Evolutionary conservation across 768 basidiomycete species (phyloP).

Genomic region (Phallus indusiatus): DNA sequence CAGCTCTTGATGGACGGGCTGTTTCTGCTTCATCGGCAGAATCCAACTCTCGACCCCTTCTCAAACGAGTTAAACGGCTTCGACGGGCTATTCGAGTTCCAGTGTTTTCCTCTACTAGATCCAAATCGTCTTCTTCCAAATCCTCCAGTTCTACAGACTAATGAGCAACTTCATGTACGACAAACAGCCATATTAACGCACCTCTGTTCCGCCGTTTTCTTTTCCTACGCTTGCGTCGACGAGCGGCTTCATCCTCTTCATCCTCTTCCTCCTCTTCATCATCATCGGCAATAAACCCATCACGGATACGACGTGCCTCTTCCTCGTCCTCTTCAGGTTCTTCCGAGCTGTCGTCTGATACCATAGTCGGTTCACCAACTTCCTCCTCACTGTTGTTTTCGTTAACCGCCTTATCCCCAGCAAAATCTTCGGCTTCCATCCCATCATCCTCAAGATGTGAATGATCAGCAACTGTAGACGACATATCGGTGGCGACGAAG

Average conservation of each 20-base stretch:
- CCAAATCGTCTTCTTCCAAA: slow-evolving; percentile 83
- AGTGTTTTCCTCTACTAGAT: slow-evolving; percentile 76
- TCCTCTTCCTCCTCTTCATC: slow-evolving; percentile 83
- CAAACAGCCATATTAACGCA: slow-evolving; percentile 26
- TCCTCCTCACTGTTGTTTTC: slow-evolving; percentile 52
- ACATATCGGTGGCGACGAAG: background rate
- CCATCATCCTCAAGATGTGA: background rate
- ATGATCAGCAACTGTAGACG: background rate
- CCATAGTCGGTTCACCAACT: slow-evolving; percentile 38
- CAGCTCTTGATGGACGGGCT: slow-evolving; percentile 51
- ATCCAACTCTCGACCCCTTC: slow-evolving; percentile 64
- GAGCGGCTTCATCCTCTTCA: slow-evolving; percentile 49
- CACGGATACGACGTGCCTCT: slow-evolving; percentile 66
- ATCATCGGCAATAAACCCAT: slow-evolving; percentile 89
- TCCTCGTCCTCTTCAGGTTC: slow-evolving; percentile 89
- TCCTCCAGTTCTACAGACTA: slow-evolving; percentile 16
- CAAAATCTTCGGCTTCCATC: background rate
- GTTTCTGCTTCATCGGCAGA: slow-evolving; percentile 42
- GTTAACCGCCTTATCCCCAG: slow-evolving; percentile 29
- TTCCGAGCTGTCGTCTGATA: slow-evolving; percentile 77
- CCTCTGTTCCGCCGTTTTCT: slow-evolving; percentile 54
- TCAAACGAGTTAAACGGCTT: slow-evolving; percentile 62
- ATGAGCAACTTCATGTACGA: background rate
- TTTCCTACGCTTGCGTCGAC: slow-evolving; percentile 40
- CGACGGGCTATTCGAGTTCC: slow-evolving; percentile 58